These are phyloP conservation scores for Chrysosporium queenslandicum DNA, from an alignment of 2,329 filamentous ascomycete genomes.

Conservation along the genomic window DNA sequence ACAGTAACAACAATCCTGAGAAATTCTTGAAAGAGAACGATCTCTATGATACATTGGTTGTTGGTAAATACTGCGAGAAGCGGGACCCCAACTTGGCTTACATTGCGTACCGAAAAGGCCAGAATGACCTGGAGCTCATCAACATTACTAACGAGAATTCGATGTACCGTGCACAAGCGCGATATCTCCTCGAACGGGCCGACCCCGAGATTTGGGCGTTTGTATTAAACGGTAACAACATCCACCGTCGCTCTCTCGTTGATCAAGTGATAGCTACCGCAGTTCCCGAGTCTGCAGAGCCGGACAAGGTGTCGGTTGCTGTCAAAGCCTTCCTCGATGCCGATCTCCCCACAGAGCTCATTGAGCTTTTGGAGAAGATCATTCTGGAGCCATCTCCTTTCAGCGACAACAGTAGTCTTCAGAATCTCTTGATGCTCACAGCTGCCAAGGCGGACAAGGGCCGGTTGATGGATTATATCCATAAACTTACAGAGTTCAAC, in stretches of 20 bases:
- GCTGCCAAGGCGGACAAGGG: conserved; percentile 94
- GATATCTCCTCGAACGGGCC: conserved; percentile 83
- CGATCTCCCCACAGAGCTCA: conserved; percentile 85
- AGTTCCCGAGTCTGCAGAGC: conserved; percentile 83
- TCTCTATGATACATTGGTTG: conserved; percentile 79
- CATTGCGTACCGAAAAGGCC: conserved; percentile 90
- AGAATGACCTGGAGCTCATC: conserved; percentile 94
- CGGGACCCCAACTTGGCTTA: conserved; percentile 90
- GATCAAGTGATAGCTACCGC: conserved; percentile 95
- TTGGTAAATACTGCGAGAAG: conserved; percentile 99
- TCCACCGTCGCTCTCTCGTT: conserved; percentile 83
- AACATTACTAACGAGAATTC: conserved; percentile 98
- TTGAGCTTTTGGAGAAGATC: conserved; percentile 97
- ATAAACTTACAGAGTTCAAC: conserved; percentile 78
- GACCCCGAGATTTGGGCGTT: conserved; percentile 90
- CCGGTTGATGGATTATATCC: conserved; percentile 91
- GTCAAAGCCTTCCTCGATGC: conserved; percentile 86
- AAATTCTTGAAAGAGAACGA: conserved; percentile 97
- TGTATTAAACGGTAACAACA: conserved; percentile 89
- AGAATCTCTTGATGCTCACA: conserved; percentile 92
- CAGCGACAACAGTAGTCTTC: conserved; percentile 91
- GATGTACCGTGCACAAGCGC: conserved; percentile 98
- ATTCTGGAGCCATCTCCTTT: conserved; percentile 98
- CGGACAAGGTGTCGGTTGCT: conserved; percentile 86
- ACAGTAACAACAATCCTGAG: conserved; percentile 96